Percentiles rank a stretch among this genome's conserved stretches.
phyloP scores from a whole-genome alignment of 306 rosid species.

The Fragaria nilgerrensis region DNA sequence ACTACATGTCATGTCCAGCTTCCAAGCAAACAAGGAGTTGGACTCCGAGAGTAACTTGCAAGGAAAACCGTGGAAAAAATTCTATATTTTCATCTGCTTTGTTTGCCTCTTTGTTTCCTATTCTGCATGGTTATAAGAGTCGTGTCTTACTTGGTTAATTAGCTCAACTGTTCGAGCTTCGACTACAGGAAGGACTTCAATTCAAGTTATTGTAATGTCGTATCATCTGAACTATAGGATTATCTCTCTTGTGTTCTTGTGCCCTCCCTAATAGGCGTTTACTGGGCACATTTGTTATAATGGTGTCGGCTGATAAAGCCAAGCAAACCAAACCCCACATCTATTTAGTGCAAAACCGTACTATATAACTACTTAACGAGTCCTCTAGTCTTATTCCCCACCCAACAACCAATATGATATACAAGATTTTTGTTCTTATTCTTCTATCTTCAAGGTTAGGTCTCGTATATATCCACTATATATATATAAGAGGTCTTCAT shows the following conservation, averaged over 20 bases:
- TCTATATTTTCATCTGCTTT: background rate
- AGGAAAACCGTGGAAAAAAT: background rate
- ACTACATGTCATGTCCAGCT: constrained; percentile 2
- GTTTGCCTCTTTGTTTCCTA: background rate
- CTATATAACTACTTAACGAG: background rate
- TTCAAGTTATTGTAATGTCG: background rate
- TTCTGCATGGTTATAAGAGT: background rate
- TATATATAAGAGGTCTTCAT: background rate
- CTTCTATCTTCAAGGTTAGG: background rate
- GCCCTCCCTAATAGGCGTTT: constrained; percentile 12
- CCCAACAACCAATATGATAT: constrained; percentile 2
- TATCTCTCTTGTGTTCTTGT: background rate
- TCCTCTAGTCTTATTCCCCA: background rate
- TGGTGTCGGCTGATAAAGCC: constrained; percentile 40
- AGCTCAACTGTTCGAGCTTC: too few relatives aligned
- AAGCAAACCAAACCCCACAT: constrained; percentile 27
- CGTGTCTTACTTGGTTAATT: too few relatives aligned
- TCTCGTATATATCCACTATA: background rate
- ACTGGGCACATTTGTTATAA: constrained; percentile 17
- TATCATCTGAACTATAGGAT: background rate
- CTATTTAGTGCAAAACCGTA: constrained; percentile 21
- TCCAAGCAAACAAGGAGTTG: background rate
- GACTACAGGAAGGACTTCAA: background rate
- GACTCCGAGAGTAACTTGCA: background rate
- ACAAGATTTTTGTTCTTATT: background rate